phyloP scores from a whole-genome alignment of 1,284 basidiomycete species.

The Ustilago tritici region DNA sequence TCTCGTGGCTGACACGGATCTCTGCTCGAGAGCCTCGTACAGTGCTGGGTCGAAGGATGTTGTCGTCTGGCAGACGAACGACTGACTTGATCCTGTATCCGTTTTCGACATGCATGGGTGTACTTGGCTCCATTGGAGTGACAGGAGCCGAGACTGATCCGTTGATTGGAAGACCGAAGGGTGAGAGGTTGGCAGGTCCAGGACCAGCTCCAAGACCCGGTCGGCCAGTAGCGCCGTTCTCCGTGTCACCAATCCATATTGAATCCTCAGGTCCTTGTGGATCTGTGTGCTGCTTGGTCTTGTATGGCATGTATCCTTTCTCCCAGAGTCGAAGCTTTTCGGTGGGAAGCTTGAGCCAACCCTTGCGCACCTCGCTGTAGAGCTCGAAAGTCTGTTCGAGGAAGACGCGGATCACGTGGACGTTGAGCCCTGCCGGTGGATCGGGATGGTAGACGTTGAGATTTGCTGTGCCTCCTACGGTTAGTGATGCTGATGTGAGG shows the following conservation, averaged over 20 bases:
- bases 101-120: constrained; percentile 43
- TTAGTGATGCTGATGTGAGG: constrained; percentile 62
- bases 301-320: constrained; percentile 65
- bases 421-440: constrained; percentile 63
- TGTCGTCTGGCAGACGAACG: constrained; percentile 65
- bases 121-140: constrained; percentile 49
- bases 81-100: constrained; percentile 65
- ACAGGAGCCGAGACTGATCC: constrained; percentile 48
- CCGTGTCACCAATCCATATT: constrained; percentile 57
- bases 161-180: constrained; percentile 52
- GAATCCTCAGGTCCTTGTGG: constrained; percentile 44
- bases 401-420: constrained; percentile 65
- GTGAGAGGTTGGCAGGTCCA: constrained; percentile 47
- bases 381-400: constrained; percentile 68
- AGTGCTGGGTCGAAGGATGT: constrained; percentile 62
- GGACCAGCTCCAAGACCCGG: constrained; percentile 48
- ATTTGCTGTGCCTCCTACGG: constrained; percentile 64
- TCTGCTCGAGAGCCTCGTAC: constrained; percentile 64
- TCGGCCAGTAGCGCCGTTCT: constrained; percentile 44
- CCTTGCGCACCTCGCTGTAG: constrained; percentile 56
- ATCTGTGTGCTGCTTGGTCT: constrained; percentile 54
- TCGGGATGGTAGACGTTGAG: constrained; percentile 63
- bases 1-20: constrained; percentile 65
- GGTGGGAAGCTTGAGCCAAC: constrained; percentile 60
- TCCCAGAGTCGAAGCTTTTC: constrained; percentile 68